Conservation (phyloP, 108 stramenopile genomes). For the Discostella pseudostelligera region DNA sequence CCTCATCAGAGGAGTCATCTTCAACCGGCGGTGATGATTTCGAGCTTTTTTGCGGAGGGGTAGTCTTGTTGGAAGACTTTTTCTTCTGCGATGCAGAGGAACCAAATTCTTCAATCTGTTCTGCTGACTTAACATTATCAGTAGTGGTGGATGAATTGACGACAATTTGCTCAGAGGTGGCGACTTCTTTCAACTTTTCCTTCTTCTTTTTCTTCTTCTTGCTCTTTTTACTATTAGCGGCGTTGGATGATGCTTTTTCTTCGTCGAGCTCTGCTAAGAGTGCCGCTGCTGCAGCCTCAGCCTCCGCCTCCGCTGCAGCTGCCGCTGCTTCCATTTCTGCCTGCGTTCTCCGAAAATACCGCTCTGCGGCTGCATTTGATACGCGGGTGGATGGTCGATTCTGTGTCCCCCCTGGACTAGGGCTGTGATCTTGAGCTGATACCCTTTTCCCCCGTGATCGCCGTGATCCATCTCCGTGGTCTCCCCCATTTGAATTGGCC, state of each 20-base stretch:
- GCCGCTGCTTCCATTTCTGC: conserved; percentile 53
- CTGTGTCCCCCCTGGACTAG: conserved; percentile 4
- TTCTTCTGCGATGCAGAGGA: conserved; percentile 21
- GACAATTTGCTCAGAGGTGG: conserved; percentile 8
- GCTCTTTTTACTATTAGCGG: conserved; percentile 63
- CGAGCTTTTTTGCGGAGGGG: conserved; percentile 16
- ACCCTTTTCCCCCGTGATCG: conserved; percentile 37
- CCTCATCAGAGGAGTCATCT: conserved; percentile 51
- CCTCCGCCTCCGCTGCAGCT: conserved; percentile 68
- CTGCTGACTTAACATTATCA: conserved; percentile 18
- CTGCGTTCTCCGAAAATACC: conserved; percentile 41
- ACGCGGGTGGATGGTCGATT: conserved; percentile 11
- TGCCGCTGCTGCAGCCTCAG: conserved; percentile 86
- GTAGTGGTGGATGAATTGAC: neutral
- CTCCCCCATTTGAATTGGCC: conserved; percentile 30
- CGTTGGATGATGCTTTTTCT: conserved; percentile 62
- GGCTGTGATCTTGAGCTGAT: conserved; percentile 16
- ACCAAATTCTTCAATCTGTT: conserved; percentile 13
- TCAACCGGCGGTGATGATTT: conserved; percentile 22
- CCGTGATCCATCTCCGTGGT: conserved; percentile 13
- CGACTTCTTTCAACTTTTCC: conserved; percentile 41
- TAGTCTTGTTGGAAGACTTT: conserved; percentile 15
- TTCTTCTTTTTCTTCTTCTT: conserved; percentile 85
- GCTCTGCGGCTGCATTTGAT: conserved; percentile 29
- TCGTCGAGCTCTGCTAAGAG: conserved; percentile 87